Evolutionary conservation across 169 alveolate species (phyloP), one percentile per base, ranked within the genome.

Genomic region (Cryptosporidium andersoni): DNA sequence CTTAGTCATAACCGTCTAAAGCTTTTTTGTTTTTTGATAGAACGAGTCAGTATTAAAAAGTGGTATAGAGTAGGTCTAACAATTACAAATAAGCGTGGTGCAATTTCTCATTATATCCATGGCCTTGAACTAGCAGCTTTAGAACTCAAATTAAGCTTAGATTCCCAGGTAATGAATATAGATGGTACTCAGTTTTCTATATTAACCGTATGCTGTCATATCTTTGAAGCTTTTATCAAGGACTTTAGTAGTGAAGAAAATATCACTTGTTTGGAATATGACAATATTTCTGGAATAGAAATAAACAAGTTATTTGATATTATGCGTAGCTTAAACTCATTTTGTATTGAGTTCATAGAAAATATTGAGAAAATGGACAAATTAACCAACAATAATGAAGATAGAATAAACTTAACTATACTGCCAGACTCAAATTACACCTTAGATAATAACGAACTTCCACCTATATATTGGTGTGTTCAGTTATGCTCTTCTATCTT

Each of bases 381-480:
- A 4, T 74, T 53, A 16, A 64, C 37, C 12, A 45, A 55, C 39
- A 60, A 60, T 43, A 36, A 8, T 12, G 25, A 25, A 56, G 14
- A 68, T 36, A 14, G 67, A 60, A 39, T 5, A 14, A 14, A 14
- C 6, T 16, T 1, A 53, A 9, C 6, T 9, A 53, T 25, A 8
- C 14, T 53, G 2, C 34, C 63, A 5, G 34, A 8, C 2, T 9
- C 34, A 53, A 47, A 60, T 3, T 34, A 34, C 11, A 34, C 65
- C 0, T 16, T 34, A 60, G 45, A 60, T 16, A 60, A 39, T 42
- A 8, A 52, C 34, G 40, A 48, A n/a, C 36, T 60, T 42, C 60
- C 85, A n/a, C 34, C 39, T 40, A 45, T 74, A n/a, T 74, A 74
- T 58, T 74, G 85, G 85, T 45, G 36, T n/a, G 45, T 74, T 48